These are phyloP conservation scores for Podila epigama DNA, from an alignment of 192 early-diverging fungal genomes.

Conservation along the genomic window DNA sequence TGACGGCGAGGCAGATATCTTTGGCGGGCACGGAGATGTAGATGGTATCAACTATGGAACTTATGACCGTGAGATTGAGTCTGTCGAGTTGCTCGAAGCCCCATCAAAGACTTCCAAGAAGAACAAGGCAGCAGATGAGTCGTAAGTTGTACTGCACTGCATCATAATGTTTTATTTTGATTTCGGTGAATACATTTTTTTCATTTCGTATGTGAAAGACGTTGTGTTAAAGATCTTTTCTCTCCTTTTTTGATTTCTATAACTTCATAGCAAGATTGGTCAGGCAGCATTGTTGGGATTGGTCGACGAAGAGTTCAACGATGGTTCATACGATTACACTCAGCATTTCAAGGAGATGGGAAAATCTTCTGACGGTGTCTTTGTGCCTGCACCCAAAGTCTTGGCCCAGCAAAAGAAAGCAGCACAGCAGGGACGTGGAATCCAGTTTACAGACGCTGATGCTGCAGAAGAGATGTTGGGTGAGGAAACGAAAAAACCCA, in stretches of 20 bases:
- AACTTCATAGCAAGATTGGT: slow-evolving; percentile 51
- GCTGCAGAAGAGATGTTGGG: slow-evolving; percentile 35
- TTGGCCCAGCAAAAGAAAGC: slow-evolving; percentile 61
- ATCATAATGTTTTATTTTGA: background rate
- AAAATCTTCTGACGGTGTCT: slow-evolving; percentile 74
- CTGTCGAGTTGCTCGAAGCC: slow-evolving; percentile 51
- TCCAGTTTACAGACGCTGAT: slow-evolving; percentile 37
- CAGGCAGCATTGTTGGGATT: slow-evolving; percentile 90
- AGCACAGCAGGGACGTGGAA: slow-evolving; percentile 34
- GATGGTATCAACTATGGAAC: slow-evolving; percentile 47
- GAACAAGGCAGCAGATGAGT: slow-evolving; percentile 4
- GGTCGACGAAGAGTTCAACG: slow-evolving; percentile 73
- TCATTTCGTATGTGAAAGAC: background rate
- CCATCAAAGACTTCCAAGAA: slow-evolving; percentile 31
- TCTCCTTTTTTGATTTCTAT: slow-evolving; percentile 5
- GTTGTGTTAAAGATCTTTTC: slow-evolving; percentile 1
- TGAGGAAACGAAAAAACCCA: background rate
- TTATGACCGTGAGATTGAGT: slow-evolving; percentile 47
- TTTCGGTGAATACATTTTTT: background rate
- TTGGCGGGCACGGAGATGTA: slow-evolving; percentile 39
- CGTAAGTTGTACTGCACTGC: slow-evolving; percentile 1
- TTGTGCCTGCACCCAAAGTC: slow-evolving; percentile 71
- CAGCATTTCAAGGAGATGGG: slow-evolving; percentile 92
- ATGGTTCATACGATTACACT: slow-evolving; percentile 93
- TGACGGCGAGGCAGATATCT: slow-evolving; percentile 41